Base-by-base conservation (phyloP, 1,284 basidiomycete genomes). In the Ustilago lituana region DNA sequence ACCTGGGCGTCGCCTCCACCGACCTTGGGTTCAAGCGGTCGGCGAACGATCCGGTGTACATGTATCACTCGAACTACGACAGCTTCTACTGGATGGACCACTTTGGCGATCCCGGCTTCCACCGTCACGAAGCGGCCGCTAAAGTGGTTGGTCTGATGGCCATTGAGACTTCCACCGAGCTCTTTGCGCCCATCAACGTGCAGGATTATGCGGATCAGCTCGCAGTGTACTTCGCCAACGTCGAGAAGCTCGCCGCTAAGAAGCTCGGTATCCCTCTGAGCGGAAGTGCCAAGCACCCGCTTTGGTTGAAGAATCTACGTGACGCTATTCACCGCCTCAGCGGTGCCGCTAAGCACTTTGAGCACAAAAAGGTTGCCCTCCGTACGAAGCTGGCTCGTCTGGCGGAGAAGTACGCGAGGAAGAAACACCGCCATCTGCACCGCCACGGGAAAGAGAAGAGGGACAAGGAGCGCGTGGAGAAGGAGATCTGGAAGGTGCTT, bases 51-150 rank as follows among this genome's bases (percentile, higher is more conserved):
- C 68, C 76, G 11, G 53, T 74, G 17, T 77, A 77, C 69, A 70
- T 90, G 76, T 90, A 89, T n/a, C 84, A 85, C 78, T 83, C 81
- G 43, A 87, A 92, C 63, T 94, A 90, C 80, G 92, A 94, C 81
- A 87, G 86, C 24, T 87, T 89, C 73, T 83, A 84, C 47, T 94
- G 89, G 89, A 89, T 91, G 82, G 88, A 90, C 73, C 82, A 84
- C 24, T 93, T 88, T 75, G 90, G 86, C 31, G 92, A 94, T 81
- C 89, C 89, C 15, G 88, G 87, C 5, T 93, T 91, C 84, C 82
- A 87, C 72, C 87, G 88, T 50, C 90, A 92, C 83, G 85, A 87
- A 48, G 88, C 89, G 20, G 83, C 89, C 29, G 87, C 90, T 15
- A 88, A 90, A 65, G 24, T 81, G 1, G 50, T 82, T 4, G 83